These are phyloP conservation scores for Kluyveromyces starmeri DNA, from an alignment of 805 yeast species.

Conservation along the genomic window DNA sequence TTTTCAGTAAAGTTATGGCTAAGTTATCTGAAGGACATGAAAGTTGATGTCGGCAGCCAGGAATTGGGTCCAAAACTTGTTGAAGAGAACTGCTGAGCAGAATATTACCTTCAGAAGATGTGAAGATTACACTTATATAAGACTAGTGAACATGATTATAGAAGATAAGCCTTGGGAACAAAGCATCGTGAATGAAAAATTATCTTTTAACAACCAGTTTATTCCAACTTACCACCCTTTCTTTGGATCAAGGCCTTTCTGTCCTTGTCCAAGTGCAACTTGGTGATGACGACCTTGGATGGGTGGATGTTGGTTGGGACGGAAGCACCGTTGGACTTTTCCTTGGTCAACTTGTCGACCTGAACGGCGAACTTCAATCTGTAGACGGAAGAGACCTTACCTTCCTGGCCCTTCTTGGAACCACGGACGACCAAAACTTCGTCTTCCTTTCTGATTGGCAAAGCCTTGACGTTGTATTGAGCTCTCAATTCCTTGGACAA, in stretches of 20 bases:
- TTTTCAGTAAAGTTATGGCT: no score
- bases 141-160: conserved; percentile 9
- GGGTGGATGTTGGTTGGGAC: conserved; percentile 97
- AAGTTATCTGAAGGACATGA: no score
- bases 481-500: conserved; percentile 97
- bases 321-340: conserved; percentile 96
- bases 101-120: conserved; percentile 1
- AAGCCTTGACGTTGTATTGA: conserved; percentile 90
- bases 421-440: conserved; percentile 95
- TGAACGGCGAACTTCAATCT: conserved; percentile 96
- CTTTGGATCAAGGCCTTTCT: conserved; percentile 95
- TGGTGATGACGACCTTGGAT: conserved; percentile 97
- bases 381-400: conserved; percentile 95
- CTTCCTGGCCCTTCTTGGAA: conserved; percentile 99
- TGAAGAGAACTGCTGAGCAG: background rate
- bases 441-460: conserved; percentile 97
- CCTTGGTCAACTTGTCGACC: conserved; percentile 94
- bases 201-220: conserved; percentile 33
- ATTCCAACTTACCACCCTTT: conserved; percentile 97
- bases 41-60: no score
- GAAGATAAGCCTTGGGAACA: conserved; percentile 4
- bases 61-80: no score
- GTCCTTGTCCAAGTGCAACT: conserved; percentile 96
- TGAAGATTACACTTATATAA: conserved; percentile 11
- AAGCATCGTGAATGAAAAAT: no score